phyloP scores from a whole-genome alignment of 1,139 yeast genomes.

The Taiozyma sp. region DNA sequence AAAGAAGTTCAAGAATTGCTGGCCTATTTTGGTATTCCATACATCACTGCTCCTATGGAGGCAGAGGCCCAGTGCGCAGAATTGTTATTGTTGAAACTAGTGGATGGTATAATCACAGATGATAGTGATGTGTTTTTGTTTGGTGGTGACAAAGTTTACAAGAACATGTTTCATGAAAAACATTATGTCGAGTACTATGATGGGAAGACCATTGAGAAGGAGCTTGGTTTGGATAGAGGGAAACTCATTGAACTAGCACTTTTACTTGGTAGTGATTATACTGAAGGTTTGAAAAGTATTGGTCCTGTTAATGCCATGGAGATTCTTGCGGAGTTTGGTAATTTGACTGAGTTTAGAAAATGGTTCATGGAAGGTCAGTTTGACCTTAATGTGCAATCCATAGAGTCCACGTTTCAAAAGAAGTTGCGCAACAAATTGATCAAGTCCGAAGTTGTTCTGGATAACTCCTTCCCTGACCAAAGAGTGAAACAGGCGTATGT shows the following conservation, averaged over 20 bases:
- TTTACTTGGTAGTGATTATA: slow-evolving; percentile 88
- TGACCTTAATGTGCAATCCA: slow-evolving; percentile 32
- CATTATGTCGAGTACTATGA: slow-evolving; percentile 88
- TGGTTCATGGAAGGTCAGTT: slow-evolving; percentile 48
- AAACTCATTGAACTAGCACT: slow-evolving; percentile 76
- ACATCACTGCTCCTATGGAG: slow-evolving; percentile 93
- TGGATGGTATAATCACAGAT: slow-evolving; percentile 95
- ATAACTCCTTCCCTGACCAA: slow-evolving; percentile 64
- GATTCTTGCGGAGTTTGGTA: slow-evolving; percentile 80
- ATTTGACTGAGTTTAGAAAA: slow-evolving; percentile 38
- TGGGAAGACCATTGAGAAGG: slow-evolving; percentile 50
- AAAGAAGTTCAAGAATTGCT: slow-evolving; percentile 85
- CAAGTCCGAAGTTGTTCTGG: slow-evolving; percentile 37
- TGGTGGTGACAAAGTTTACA: slow-evolving; percentile 83
- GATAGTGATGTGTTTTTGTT: slow-evolving; percentile 96
- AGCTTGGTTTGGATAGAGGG: slow-evolving; percentile 59
- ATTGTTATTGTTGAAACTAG: slow-evolving; percentile 56
- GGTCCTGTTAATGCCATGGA: slow-evolving; percentile 96
- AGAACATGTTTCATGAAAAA: slow-evolving; percentile 92
- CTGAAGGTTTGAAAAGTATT: slow-evolving; percentile 85
- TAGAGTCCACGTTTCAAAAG: slow-evolving; percentile 45
- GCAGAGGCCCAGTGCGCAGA: slow-evolving; percentile 98
- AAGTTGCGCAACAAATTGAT: slow-evolving; percentile 61
- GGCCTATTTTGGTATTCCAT: slow-evolving; percentile 88
- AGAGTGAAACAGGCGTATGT: slow-evolving; percentile 70